A percentile compares a stretch with the other conserved stretches of the same genome.
Conservation (phyloP, 352 stramenopile genomes). For the Globisporangium uncinulatum region DNA sequence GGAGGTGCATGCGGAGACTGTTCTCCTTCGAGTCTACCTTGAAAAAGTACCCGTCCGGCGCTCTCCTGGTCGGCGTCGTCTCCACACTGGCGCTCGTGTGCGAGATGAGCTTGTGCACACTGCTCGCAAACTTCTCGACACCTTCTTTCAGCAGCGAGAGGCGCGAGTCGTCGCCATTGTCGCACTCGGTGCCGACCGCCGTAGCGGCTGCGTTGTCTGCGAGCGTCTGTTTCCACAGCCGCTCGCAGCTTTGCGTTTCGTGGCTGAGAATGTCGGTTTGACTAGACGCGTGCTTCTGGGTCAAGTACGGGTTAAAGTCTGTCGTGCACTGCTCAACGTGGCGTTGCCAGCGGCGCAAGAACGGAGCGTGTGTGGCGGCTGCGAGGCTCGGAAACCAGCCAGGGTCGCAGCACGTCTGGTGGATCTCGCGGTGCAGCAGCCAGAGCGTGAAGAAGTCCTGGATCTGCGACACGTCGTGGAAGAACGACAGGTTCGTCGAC, state of each 20-base stretch:
- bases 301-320: constrained; percentile 72
- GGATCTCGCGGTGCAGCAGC: constrained; percentile 46
- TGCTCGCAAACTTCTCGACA: constrained; percentile 72
- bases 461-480: constrained; percentile 42
- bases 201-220: constrained; percentile 26
- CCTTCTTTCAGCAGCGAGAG: constrained; percentile 59
- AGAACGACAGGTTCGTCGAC: constrained; percentile 67
- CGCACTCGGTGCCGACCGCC: constrained; percentile 18
- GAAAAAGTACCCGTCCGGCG: constrained; percentile 28
- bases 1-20: constrained; percentile 65
- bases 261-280: constrained; percentile 45
- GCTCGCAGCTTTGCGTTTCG: constrained; percentile 46
- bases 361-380: constrained; percentile 28
- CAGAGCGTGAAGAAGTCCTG: constrained; percentile 59
- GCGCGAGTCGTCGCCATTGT: constrained; percentile 33
- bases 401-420: constrained; percentile 36
- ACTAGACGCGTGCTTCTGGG: constrained; percentile 41
- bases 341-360: constrained; percentile 39
- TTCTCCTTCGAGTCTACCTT: constrained; percentile 75
- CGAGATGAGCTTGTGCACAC: constrained; percentile 64
- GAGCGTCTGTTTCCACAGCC: constrained; percentile 49
- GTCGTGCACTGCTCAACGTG: constrained; percentile 29
- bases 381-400: constrained; percentile 18
- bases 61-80: neutral
- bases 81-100: constrained; percentile 1